These are phyloP conservation scores for Cephalotrichum gorgonifer DNA, from an alignment of 2,329 filamentous ascomycete species.

Conservation along the genomic window DNA sequence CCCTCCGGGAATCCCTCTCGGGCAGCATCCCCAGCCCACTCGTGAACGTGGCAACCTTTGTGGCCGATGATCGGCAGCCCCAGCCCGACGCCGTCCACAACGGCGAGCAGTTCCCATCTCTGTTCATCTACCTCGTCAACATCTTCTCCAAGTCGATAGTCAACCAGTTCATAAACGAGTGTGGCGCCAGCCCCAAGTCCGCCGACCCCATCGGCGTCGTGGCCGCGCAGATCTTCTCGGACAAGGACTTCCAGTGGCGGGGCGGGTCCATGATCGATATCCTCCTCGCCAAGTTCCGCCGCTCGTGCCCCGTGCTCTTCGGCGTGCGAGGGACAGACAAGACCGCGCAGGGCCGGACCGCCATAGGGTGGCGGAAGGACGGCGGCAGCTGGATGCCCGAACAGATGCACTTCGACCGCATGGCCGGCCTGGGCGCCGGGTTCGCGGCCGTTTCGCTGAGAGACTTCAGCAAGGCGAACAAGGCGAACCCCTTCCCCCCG, in stretches of 20 bases:
- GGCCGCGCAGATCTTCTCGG: constrained; percentile 63
- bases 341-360: constrained; percentile 53
- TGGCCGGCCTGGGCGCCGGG: constrained; percentile 74
- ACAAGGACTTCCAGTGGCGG: constrained; percentile 55
- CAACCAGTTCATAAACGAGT: constrained; percentile 59
- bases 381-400: constrained; percentile 51
- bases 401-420: constrained; percentile 68
- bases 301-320: constrained; percentile 75
- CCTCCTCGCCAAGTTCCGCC: constrained; percentile 73
- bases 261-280: constrained; percentile 67
- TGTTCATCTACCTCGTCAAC: constrained; percentile 68
- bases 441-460: constrained; percentile 76
- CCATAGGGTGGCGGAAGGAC: constrained; percentile 65
- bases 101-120: constrained; percentile 44
- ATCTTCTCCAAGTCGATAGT: constrained; percentile 66
- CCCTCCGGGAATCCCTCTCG: constrained; percentile 42
- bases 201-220: constrained; percentile 76
- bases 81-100: constrained; percentile 32
- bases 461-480: constrained; percentile 63
- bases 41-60: constrained; percentile 44
- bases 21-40: constrained; percentile 38
- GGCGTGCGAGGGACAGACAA: constrained; percentile 69
- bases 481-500: constrained; percentile 66
- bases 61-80: constrained; percentile 33
- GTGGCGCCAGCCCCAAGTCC: constrained; percentile 49